Evolutionary conservation across 73 alveolate species (phyloP).

Genomic region (Durusdinium trenchii): DNA sequence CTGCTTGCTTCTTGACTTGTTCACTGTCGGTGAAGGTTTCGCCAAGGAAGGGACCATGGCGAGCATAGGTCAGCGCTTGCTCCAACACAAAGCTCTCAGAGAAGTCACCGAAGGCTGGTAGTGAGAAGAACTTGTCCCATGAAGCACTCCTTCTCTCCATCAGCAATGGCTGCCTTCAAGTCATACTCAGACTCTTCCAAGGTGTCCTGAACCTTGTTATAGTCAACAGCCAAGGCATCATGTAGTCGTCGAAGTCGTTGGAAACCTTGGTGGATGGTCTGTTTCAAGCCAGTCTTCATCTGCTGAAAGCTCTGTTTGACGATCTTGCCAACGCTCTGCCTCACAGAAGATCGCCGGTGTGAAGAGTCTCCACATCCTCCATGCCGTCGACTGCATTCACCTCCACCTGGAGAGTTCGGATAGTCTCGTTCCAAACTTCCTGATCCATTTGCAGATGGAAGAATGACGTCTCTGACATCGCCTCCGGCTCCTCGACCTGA

Average conservation of each 20-base stretch:
- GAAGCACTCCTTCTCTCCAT: neutral
- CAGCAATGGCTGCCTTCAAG: neutral
- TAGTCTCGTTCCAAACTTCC: no score
- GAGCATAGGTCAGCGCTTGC: neutral
- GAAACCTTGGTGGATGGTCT: neutral
- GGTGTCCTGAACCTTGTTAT: neutral
- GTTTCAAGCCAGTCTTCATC: neutral
- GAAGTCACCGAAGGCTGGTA: neutral
- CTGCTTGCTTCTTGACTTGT: neutral
- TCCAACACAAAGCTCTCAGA: neutral
- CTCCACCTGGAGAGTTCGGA: no score
- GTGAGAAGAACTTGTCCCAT: neutral
- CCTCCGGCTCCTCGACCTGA: no score
- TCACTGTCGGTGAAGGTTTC: conserved; percentile 28
- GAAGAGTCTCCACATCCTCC: no score
- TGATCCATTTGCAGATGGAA: no score
- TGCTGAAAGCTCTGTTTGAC: neutral
- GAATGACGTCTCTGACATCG: no score
- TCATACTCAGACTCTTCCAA: neutral
- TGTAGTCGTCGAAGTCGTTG: neutral
- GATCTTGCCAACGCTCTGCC: neutral
- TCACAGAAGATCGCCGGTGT: no score
- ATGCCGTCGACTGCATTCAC: no score
- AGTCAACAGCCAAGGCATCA: neutral
- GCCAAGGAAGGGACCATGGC: neutral